These are phyloP conservation scores for Avena eriantha DNA, from an alignment of 176 grass and related monocot genomes.

Conservation along the genomic window DNA sequence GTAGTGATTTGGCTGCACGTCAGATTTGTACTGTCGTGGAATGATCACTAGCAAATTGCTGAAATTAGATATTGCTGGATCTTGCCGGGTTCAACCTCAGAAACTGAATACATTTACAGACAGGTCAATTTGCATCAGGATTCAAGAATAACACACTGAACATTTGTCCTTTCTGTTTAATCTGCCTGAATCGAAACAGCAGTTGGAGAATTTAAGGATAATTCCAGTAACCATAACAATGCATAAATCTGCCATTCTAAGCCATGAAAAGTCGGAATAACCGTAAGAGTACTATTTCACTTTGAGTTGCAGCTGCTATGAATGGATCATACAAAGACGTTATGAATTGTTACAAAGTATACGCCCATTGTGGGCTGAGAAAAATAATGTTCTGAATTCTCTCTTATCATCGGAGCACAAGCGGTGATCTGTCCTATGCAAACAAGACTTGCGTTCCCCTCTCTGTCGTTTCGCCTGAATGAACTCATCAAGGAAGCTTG, in stretches of 20 bases:
- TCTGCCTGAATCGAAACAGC: background rate
- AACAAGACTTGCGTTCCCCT: slow-evolving; percentile 12
- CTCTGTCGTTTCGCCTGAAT: background rate
- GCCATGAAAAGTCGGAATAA: background rate
- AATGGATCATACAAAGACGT: background rate
- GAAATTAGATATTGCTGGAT: background rate
- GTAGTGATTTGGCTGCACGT: background rate
- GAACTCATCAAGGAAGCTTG: background rate
- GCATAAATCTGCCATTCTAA: background rate
- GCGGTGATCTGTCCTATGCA: slow-evolving; percentile 44
- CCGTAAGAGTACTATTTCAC: background rate
- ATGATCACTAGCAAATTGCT: background rate
- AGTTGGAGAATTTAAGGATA: background rate
- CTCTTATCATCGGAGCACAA: slow-evolving; percentile 48
- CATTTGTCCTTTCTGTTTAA: background rate
- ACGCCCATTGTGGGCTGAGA: background rate
- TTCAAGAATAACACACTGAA: background rate
- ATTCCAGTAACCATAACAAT: background rate
- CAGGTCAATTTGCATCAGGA: background rate
- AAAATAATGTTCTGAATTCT: background rate
- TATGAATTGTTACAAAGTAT: slow-evolving; percentile 31
- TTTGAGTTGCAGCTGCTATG: background rate
- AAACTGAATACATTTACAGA: background rate
- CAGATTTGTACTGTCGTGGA: background rate
- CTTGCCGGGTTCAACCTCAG: background rate